Evolutionary conservation across 2,329 filamentous ascomycete species (phyloP), one percentile per base, ranked within the genome.

Genomic region (Exophiala dermatitidis): DNA sequence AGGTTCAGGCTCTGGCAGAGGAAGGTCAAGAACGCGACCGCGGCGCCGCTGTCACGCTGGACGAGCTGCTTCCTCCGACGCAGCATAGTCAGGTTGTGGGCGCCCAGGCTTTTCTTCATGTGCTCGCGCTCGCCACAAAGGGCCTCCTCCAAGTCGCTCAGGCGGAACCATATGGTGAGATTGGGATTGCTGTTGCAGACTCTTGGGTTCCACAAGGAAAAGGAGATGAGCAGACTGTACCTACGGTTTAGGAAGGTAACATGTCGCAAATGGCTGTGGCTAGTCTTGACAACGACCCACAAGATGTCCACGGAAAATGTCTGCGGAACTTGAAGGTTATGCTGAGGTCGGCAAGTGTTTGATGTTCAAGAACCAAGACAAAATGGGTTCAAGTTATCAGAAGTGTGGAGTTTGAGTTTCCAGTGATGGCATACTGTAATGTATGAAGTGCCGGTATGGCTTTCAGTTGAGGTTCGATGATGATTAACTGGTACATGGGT

Each of bases 31-130:
- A 51, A 5, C 47, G n/a, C 12, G 46, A 55, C n/a, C 59, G 44
- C 19, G 19, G 19, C 19, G 19, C 19, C 19, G 52, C 58, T 28
- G 38, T 41, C 19, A 71, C 77, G 0, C 94, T 96, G 64, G 80
- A 84, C 43, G 72, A 81, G 46, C 70, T 95, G 6, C 80, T 93
- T 42, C 75, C 80, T n/a, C 77, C 81, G 0, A 64, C 65, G 6
- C 69, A 74, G 40, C 81, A 79, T 31, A 73, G 67, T 40, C 77
- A 74, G 34, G 72, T 80, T 31, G 82, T 88, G 8, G 86, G 85
- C 5, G 83, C 86, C 1, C 86, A 90, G 66, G 88, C 83, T 0
- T 85, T 88, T 65, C 81, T 86, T 70, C 86, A 93, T 66, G 76
- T 88, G 1, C 77, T 94, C 9, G 76, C 78, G 7, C 75, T 93